Conservation (phyloP, 148 eudicot species). For the Rhododendron kiyosumense region DNA sequence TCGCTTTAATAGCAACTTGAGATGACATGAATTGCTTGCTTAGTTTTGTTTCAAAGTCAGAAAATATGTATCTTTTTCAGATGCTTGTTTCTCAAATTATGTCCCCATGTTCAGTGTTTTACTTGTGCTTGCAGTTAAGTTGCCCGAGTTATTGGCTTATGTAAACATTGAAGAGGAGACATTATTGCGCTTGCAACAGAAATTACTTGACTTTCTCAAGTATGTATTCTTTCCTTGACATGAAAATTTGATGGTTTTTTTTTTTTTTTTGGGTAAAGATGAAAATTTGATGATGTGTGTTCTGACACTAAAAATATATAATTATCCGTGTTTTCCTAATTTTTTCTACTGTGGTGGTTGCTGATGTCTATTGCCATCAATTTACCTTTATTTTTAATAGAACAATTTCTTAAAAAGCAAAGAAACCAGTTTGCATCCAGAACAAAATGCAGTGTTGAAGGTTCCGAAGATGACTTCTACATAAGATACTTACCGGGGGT, state of each 20-base stretch:
- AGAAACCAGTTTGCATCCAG: not conserved
- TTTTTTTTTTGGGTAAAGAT: too few species aligned
- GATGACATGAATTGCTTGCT: conserved; percentile 2
- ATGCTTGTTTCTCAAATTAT: conserved; percentile 1
- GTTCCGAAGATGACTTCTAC: not conserved
- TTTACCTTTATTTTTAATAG: not conserved
- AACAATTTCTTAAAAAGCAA: not conserved
- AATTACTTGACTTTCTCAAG: conserved; percentile 76
- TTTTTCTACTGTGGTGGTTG: not conserved
- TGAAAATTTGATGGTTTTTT: not conserved
- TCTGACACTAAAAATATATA: not conserved
- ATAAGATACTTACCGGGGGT: not conserved
- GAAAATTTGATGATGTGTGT: not conserved
- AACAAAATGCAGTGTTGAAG: not conserved
- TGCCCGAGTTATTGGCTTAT: conserved; percentile 65
- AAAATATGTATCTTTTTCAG: not conserved
- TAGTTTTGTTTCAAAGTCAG: not conserved
- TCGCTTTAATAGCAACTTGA: not conserved
- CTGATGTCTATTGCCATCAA: not conserved
- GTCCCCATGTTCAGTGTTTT: not conserved
- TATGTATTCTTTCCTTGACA: conserved; percentile 18
- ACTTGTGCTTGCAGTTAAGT: conserved; percentile 55
- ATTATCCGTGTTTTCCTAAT: not conserved
- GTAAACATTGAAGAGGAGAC: conserved; percentile 74
- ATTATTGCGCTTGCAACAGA: conserved; percentile 57